A percentile compares a stretch with the other conserved stretches of the same genome.
These are phyloP conservation scores for Marasmius fiardii DNA, from an alignment of 1,284 basidiomycete genomes.

Conservation along the genomic window DNA sequence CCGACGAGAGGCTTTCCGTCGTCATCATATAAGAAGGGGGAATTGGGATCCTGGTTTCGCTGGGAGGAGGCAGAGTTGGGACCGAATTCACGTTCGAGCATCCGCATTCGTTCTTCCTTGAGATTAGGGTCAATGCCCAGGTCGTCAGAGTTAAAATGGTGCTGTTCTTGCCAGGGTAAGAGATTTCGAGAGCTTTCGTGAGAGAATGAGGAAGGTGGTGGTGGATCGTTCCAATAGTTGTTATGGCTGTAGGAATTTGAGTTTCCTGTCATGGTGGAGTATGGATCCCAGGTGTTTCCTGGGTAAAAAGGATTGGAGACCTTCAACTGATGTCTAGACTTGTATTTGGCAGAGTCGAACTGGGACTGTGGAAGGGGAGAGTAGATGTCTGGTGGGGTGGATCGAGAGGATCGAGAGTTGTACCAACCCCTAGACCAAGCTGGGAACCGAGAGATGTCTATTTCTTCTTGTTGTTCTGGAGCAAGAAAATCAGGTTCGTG, in stretches of 20 bases:
- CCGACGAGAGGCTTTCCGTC: constrained; percentile 50
- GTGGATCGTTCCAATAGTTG: constrained; percentile 20
- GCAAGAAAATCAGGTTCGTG: constrained; percentile 16
- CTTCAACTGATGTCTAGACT: constrained; percentile 21
- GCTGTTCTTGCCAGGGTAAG: constrained; percentile 41
- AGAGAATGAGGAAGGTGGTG: constrained; percentile 25
- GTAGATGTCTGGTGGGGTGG: constrained; percentile 29
- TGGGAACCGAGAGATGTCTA: constrained; percentile 61
- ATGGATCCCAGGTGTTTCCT: constrained; percentile 23
- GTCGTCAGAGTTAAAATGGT: constrained; percentile 31
- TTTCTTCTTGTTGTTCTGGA: constrained; percentile 36
- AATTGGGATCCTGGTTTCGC: constrained; percentile 21
- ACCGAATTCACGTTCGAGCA: constrained; percentile 66
- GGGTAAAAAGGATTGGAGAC: constrained; percentile 41
- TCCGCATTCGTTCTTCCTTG: constrained; percentile 65
- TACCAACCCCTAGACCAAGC: constrained; percentile 62
- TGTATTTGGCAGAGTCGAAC: constrained; percentile 17
- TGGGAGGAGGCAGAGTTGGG: constrained; percentile 24
- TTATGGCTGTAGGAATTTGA: constrained; percentile 15
- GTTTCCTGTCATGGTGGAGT: constrained; percentile 4
- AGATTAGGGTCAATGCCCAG: constrained; percentile 42
- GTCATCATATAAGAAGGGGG: constrained; percentile 34
- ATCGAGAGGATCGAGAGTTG: constrained; percentile 21
- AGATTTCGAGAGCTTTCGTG: constrained; percentile 36
- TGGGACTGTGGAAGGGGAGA: constrained; percentile 30